These are phyloP conservation scores for Tetrahymena malaccensis DNA, from an alignment of 73 alveolate species.

Conservation along the genomic window DNA sequence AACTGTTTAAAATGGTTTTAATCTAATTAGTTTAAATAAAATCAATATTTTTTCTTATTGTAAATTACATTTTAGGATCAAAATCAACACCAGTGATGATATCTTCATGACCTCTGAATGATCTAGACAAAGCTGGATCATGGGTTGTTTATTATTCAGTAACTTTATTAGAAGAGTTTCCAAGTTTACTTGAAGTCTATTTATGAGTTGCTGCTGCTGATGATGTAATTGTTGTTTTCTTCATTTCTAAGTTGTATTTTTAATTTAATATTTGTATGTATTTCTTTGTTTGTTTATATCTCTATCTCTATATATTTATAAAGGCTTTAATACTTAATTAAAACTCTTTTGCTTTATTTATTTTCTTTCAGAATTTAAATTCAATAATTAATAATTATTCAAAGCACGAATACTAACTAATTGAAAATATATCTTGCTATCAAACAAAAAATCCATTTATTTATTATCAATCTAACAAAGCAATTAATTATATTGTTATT, in stretches of 20 bases:
- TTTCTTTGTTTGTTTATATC: neutral
- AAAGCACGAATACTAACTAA: neutral
- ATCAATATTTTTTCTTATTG: neutral
- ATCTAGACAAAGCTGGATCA: constrained; percentile 90
- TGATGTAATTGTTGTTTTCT: neutral
- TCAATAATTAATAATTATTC: neutral
- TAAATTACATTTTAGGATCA: constrained; percentile 78
- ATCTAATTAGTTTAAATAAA: neutral
- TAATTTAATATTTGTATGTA: neutral
- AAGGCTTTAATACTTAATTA: neutral
- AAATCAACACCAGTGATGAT: constrained; percentile 64
- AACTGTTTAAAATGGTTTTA: neutral
- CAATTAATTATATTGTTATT: neutral
- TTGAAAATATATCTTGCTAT: neutral
- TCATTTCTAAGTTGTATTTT: neutral
- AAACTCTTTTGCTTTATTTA: neutral
- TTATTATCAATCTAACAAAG: neutral
- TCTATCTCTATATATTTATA: neutral
- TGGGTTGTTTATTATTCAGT: constrained; percentile 5
- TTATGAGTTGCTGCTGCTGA: neutral
- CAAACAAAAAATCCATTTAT: neutral
- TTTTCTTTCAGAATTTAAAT: neutral
- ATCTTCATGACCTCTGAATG: constrained; percentile 88
- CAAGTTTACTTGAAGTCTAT: neutral
- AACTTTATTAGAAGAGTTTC: neutral